phyloP scores from a whole-genome alignment of 1,284 basidiomycete genomes.

The Puccinia hordei region DNA sequence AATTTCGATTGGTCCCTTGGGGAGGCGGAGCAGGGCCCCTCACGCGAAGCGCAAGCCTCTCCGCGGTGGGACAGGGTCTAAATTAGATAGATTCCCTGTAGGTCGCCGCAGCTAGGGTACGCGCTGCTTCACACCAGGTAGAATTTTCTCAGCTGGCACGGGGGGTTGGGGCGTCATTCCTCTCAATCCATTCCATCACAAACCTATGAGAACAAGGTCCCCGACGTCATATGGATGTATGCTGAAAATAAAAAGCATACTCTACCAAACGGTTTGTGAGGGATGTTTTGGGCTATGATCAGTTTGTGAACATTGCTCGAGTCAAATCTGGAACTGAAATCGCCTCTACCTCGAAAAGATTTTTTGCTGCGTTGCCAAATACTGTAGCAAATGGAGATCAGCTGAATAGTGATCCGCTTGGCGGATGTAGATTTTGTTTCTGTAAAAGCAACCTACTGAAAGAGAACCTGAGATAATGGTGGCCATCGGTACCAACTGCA shows the following conservation, averaged over 20 bases:
- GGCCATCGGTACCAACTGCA: constrained; percentile 77
- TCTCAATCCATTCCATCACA: background rate
- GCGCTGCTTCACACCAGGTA: constrained; percentile 71
- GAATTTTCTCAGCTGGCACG: background rate
- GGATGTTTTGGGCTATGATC: background rate
- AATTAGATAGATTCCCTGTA: constrained; percentile 79
- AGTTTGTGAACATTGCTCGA: background rate
- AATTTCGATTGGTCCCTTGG: too few relatives aligned
- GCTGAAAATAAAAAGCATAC: constrained; percentile 42
- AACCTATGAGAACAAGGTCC: constrained; percentile 58
- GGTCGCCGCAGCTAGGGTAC: constrained; percentile 76
- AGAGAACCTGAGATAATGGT: constrained; percentile 66
- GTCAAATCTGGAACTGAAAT: background rate
- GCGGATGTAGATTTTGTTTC: background rate
- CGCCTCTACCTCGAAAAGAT: constrained; percentile 70
- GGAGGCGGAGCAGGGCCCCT: too few relatives aligned
- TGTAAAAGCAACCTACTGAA: constrained; percentile 12
- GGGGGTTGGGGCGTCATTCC: too few relatives aligned
- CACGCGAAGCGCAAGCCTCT: too few relatives aligned
- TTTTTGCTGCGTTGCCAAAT: constrained; percentile 79
- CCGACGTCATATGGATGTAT: constrained; percentile 59
- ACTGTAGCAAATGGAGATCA: constrained; percentile 41
- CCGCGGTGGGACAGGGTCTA: too few relatives aligned
- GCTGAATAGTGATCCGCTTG: too few relatives aligned
- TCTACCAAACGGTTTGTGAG: background rate